Evolutionary conservation across 2,329 filamentous ascomycete genomes (phyloP), one percentile per base, ranked within the genome.

Genomic region (Ampelomyces quisqualis): DNA sequence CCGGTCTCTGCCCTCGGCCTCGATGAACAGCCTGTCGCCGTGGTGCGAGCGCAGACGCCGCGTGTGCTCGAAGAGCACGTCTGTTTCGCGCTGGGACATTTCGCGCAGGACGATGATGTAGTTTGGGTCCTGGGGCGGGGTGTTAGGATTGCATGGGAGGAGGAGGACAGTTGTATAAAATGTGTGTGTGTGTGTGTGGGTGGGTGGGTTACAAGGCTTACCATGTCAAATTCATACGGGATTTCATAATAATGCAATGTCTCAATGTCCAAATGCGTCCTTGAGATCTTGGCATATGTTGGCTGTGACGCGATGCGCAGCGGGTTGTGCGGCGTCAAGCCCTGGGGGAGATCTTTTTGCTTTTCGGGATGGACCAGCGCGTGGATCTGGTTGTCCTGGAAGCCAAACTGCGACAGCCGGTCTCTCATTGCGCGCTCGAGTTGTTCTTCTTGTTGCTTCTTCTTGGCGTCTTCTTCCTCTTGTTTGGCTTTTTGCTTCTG

Each of bases 21-120:
- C 71, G 34, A 75, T 69, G 39, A 75, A 63, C 36, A 75, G 54
- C 23, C 60, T 65, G 20, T 49, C 49, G 19, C 51, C 47, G 28
- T 55, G 40, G 18, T 40, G 40, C 7, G 57, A 55, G 35, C 73
- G 70, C 14, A 76, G 62, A 17, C 72, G 69, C 10, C 67, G 66
- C 10, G 74, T 76, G 47, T 77, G 74, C 51, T 76, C 74, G 50
- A 77, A 77, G 20, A 77, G 58, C 18, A 75, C 64, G 28, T 76
- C 72, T 4, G 73, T 76, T 37, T 76, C 73, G 40, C 65, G 62
- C 33, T 69, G 67, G 49, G 70, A 69, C 68, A 77, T 73, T 45
- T 77, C 73, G 36, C 71, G 70, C 8, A 75, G 64, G 43, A 77
- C 72, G 54, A 77, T 73, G 57, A 76, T 70, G 61, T 71, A 77